Conservation (phyloP, 345 rosid genomes). For the Gossypium stocksii region DNA sequence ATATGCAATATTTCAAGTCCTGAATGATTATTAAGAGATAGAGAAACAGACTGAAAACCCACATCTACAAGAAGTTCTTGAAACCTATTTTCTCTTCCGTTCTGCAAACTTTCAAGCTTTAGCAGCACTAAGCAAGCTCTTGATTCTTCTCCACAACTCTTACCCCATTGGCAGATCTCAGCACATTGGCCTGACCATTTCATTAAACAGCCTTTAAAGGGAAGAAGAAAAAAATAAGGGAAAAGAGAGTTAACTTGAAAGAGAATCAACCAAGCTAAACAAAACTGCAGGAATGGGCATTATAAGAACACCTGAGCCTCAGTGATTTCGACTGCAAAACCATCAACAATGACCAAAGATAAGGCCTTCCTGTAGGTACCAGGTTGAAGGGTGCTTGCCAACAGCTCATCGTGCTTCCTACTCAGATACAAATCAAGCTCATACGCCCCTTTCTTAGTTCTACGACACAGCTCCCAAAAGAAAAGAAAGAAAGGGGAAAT, state of each 20-base stretch:
- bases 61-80: background rate
- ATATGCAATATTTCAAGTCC: background rate
- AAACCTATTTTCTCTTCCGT: background rate
- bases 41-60: background rate
- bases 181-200: constrained; percentile 46
- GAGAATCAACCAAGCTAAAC: background rate
- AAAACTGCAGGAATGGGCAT: background rate
- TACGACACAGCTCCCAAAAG: background rate
- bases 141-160: constrained; percentile 77
- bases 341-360: constrained; percentile 72
- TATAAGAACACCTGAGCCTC: constrained; percentile 48
- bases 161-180: constrained; percentile 68
- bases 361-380: constrained; percentile 62
- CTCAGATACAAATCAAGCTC: constrained; percentile 64
- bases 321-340: constrained; percentile 68
- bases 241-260: too few species aligned
- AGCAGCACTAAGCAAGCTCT: constrained; percentile 37
- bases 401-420: constrained; percentile 61
- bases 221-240: background rate
- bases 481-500: background rate
- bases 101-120: background rate
- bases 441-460: constrained; percentile 48
- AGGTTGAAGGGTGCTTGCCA: constrained; percentile 43
- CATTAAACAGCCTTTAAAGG: background rate
- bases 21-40: background rate